A percentile compares a stretch with the other conserved stretches of the same genome.
These are phyloP conservation scores for Psophocarpus tetragonolobus DNA, from an alignment of 306 rosid genomes.

Conservation along the genomic window DNA sequence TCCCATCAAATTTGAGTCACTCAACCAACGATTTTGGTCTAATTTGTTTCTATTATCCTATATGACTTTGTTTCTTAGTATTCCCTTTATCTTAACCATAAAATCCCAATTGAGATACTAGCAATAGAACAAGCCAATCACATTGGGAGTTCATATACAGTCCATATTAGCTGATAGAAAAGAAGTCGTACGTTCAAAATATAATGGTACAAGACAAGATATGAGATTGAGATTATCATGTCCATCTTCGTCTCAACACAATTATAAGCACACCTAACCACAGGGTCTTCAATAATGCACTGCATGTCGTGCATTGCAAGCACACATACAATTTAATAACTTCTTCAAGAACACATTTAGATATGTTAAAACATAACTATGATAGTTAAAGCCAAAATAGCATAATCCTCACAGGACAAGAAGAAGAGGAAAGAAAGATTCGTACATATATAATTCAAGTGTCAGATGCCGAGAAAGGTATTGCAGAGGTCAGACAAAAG, in stretches of 20 bases:
- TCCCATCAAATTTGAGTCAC: conserved; percentile 40
- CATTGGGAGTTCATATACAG: background rate
- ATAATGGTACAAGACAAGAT: conserved; percentile 1
- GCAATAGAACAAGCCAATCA: background rate
- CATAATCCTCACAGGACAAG: background rate
- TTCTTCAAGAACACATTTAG: conserved; percentile 1
- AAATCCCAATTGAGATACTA: background rate
- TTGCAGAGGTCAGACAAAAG: background rate
- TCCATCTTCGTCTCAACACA: background rate
- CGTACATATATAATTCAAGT: conserved; percentile 2
- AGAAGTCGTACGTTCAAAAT: background rate
- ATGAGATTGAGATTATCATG: background rate
- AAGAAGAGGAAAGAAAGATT: conserved; percentile 17
- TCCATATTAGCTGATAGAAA: background rate
- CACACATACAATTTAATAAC: background rate
- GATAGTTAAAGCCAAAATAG: background rate
- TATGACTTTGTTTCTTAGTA: background rate
- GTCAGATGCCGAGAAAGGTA: background rate
- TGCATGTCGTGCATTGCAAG: background rate
- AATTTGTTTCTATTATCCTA: background rate
- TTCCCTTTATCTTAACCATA: background rate
- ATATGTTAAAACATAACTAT: background rate
- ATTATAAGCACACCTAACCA: conserved; percentile 11
- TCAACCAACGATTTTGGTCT: conserved; percentile 23
- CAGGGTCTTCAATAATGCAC: conserved; percentile 25